Evolutionary conservation across 768 basidiomycete species (phyloP), one percentile per base, ranked within the genome.

Genomic region (Xanthoconium stramineum): DNA sequence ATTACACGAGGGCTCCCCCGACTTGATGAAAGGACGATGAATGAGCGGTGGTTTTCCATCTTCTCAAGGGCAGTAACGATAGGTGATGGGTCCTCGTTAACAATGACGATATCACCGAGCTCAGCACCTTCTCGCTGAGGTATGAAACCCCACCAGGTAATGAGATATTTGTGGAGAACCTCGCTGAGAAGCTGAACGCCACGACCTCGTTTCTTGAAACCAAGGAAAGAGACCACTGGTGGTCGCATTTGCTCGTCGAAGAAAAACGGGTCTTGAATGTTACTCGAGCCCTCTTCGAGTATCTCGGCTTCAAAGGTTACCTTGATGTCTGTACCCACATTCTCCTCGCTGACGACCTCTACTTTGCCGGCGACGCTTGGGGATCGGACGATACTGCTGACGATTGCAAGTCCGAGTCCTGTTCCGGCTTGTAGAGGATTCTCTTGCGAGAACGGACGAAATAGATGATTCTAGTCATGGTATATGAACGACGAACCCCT

Each of bases 381-480:
- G 3, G 91, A 92, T 15, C 83, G 84, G 37, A 95, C 83, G 60
- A 97, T 97, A 62, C 88, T 92, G 75, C 89, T 93, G 67, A 97
- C 95, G 61, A 98, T 97, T 33, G 95, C 94, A 24, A 97, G 83
- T 11, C 95, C 95, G 9, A 98, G 81, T 6, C 94, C 95, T 2
- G 94, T 97, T 2, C 94, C 94, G 2, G 92, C 86, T 65, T 95
- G 93, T 6, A 96, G 70, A 1, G 94, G 94, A 62, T 96, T 95
- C 72, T 97, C 95, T 75, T 98, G 95, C 1, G 94, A 94, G 74
- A 98, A 98, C 0, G 95, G 95, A 63, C 96, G 95, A 76, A 97
- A 98, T 6, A 98, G 78, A 74, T 95, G 91, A 63, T 97, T 94
- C 89, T 90, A 61, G 11, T 36, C 12, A 44, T 36, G 17, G 45